Evolutionary conservation across 768 basidiomycete species (phyloP).

Genomic region (Vishniacozyma victoriae): DNA sequence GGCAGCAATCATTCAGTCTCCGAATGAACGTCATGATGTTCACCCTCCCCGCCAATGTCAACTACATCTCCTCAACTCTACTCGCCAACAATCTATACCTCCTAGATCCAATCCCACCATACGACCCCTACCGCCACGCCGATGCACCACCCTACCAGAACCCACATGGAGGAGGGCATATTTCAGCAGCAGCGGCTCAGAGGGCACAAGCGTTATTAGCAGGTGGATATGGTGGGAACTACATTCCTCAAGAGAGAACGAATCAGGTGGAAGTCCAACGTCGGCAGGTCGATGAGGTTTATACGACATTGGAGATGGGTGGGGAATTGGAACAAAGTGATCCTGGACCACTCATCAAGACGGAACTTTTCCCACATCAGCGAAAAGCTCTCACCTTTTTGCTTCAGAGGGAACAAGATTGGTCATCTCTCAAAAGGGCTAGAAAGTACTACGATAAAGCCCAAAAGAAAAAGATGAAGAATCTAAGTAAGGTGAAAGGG

Average conservation of each 20-base stretch:
- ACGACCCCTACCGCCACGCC: conserved; percentile 56
- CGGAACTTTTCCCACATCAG: conserved; percentile 90
- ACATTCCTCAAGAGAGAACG: conserved; percentile 22
- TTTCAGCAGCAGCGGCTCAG: conserved; percentile 12
- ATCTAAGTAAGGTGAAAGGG: conserved; percentile 8
- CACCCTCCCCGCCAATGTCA: conserved; percentile 88
- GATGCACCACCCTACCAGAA: conserved; percentile 71
- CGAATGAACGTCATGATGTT: conserved; percentile 80
- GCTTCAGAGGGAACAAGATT: conserved; percentile 67
- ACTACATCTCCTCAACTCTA: conserved; percentile 71
- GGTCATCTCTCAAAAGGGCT: conserved; percentile 34
- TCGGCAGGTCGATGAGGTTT: conserved; percentile 88
- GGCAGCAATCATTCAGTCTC: conserved; percentile 47
- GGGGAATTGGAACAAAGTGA: conserved; percentile 82
- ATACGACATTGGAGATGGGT: conserved; percentile 78
- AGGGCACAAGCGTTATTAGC: background rate
- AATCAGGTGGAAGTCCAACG: conserved; percentile 88
- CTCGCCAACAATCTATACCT: conserved; percentile 64
- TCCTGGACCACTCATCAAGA: conserved; percentile 63
- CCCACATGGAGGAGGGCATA: conserved; percentile 57
- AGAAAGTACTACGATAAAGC: conserved; percentile 31
- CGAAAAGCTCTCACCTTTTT: conserved; percentile 96
- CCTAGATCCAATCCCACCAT: conserved; percentile 69
- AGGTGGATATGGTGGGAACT: background rate
- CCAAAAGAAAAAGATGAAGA: conserved; percentile 15